Base-by-base conservation (phyloP, 148 eudicot species). In the Persicaria tinctoria region DNA sequence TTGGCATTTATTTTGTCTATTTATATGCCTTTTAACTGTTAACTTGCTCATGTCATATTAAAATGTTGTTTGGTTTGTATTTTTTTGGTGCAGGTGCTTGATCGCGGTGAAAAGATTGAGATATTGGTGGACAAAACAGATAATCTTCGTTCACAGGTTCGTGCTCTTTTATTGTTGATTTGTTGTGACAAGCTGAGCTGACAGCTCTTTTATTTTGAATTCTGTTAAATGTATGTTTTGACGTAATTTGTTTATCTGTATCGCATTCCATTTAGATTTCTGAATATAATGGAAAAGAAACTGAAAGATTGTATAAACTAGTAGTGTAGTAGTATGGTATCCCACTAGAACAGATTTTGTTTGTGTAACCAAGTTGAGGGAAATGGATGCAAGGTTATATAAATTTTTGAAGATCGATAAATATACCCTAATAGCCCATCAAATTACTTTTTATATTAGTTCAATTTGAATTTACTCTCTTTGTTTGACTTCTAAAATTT, bases 91-190 rank as follows among this genome's bases (percentile, higher is more conserved):
- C 74, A 71, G 74, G 74, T 71, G 32, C 74, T 71, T 71, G 74
- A 71, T 23, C 74, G 74, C 17, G 74, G 74, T 48, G 74, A 71
- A 50, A 71, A 71, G 55, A 71, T 71, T 48, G 74, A 71, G 38
- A 47, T 71, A n/a, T 44, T 71, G 74, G 74, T 71, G n/a, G 74
- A 71, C 41, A 71, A 71, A 50, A 71, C 74, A 6, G 74, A 71
- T 23, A 71, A 71, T 18, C 74, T 71, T 71, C 74, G 74, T 23
- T 71, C 74, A 46, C 74, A 71, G 74, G 74, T 71, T 46, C 41
- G 55, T 46, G 54, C 47, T 71, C 18, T 45, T 16, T 48, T 50
- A 16, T 47, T 11, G 16, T 71, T 14, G 18, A 53, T 0, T 23
- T 23, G n/a, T 53, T 53, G n/a, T 53, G n/a, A 53, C n/a, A 4